A percentile compares a stretch with the other conserved stretches of the same genome.
These are phyloP conservation scores for Mycena floridula DNA, from an alignment of 768 basidiomycete species.

Conservation along the genomic window DNA sequence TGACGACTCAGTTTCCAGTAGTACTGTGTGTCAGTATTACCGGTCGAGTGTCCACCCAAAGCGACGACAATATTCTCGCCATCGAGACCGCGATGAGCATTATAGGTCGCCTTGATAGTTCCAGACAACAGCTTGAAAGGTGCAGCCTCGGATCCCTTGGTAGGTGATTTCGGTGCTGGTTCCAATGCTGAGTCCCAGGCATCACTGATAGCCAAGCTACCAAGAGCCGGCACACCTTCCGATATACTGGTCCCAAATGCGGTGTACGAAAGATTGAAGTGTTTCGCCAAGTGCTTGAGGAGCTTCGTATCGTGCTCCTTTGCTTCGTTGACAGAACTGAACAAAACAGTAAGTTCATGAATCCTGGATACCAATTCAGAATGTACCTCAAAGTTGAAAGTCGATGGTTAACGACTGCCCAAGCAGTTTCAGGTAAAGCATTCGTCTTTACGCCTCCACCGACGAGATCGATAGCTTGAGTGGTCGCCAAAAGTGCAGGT, in stretches of 20 bases:
- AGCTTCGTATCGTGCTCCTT: constrained; percentile 20
- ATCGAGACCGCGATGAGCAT: constrained; percentile 18
- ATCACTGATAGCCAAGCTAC: constrained; percentile 31
- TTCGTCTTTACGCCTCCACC: constrained; percentile 44
- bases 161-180: constrained; percentile 42
- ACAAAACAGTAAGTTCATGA: not conserved
- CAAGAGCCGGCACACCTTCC: constrained; percentile 11
- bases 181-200: constrained; percentile 35
- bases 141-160: constrained; percentile 6
- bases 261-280: constrained; percentile 33
- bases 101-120: constrained; percentile 34
- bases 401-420: constrained; percentile 45
- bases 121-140: constrained; percentile 34
- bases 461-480: constrained; percentile 52
- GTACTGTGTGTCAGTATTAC: constrained; percentile 31
- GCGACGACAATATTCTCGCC: constrained; percentile 13
- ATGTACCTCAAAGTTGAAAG: constrained; percentile 34
- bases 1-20: constrained; percentile 26
- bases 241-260: constrained; percentile 29
- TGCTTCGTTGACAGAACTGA: constrained; percentile 28
- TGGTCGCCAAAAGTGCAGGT: constrained; percentile 38
- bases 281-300: constrained; percentile 26
- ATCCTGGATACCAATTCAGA: not conserved
- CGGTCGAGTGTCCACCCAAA: constrained; percentile 28
- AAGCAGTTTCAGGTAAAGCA: constrained; percentile 52